Conservation (phyloP, 177 flowering plant species). For the Vitis hybrid region DNA sequence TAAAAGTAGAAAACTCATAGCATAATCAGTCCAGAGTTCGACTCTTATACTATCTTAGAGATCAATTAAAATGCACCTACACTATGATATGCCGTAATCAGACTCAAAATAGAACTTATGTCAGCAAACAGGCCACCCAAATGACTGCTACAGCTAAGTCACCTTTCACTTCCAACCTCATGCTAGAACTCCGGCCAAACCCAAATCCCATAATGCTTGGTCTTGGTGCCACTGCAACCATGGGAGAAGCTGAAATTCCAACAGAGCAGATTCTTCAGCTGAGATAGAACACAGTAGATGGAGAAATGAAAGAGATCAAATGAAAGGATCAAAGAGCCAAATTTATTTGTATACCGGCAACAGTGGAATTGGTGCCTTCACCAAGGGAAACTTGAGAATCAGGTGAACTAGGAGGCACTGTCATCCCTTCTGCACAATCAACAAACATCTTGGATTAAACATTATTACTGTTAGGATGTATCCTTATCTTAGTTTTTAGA, state of each 20-base stretch:
- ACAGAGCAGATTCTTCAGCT: background rate
- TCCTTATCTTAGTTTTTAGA: too few species aligned
- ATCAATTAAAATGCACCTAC: too few species aligned
- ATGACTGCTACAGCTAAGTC: background rate
- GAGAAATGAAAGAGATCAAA: background rate
- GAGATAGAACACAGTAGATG: background rate
- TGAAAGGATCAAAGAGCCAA: background rate
- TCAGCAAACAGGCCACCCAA: conserved; percentile 3
- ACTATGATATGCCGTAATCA: background rate
- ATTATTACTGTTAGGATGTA: background rate
- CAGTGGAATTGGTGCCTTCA: conserved; percentile 20
- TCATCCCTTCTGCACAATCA: conserved; percentile 17
- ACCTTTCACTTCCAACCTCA: conserved; percentile 12
- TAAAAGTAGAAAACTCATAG: too few species aligned
- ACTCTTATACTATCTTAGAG: too few species aligned
- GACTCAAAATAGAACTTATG: background rate
- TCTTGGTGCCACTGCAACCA: conserved; percentile 29
- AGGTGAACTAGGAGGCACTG: conserved; percentile 25
- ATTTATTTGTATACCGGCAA: conserved; percentile 31
- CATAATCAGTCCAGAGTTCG: too few species aligned
- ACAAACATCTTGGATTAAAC: background rate
- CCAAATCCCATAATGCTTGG: conserved; percentile 26
- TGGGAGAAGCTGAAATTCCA: conserved; percentile 38
- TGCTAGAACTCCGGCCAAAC: conserved; percentile 13
- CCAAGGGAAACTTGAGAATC: conserved; percentile 38